Evolutionary conservation across 1,284 basidiomycete genomes (phyloP).

Genomic region (Agaricales sp.): DNA sequence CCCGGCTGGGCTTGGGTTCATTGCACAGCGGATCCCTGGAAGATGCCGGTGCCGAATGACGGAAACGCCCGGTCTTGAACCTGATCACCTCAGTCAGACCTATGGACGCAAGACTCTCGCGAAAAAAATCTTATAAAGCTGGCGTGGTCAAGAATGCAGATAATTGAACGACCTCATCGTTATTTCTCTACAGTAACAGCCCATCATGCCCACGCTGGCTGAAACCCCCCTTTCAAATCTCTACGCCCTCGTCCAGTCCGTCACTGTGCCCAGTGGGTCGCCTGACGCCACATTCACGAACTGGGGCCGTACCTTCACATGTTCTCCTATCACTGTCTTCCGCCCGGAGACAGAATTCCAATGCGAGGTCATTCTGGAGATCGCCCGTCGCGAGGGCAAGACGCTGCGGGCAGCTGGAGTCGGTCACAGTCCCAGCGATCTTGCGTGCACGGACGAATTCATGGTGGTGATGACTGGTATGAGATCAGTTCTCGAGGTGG

Average conservation of each 20-base stretch:
- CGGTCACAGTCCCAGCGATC: conserved; percentile 89
- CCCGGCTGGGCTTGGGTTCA: no score
- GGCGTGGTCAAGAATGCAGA: no score
- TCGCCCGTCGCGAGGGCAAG: conserved; percentile 67
- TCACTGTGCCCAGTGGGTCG: conserved; percentile 36
- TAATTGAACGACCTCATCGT: no score
- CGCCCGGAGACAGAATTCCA: conserved; percentile 67
- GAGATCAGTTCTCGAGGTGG: conserved; percentile 63
- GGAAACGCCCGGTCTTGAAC: no score
- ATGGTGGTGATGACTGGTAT: conserved; percentile 73
- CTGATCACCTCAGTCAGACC: no score
- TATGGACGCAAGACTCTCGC: no score
- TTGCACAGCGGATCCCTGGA: no score
- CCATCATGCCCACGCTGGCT: conserved; percentile 13
- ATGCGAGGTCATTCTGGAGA: conserved; percentile 73
- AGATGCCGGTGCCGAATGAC: no score
- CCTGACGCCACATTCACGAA: conserved; percentile 46
- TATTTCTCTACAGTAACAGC: no score
- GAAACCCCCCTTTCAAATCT: conserved; percentile 31
- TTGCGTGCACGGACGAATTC: conserved; percentile 80
- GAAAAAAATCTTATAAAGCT: no score
- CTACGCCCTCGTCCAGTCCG: conserved; percentile 37
- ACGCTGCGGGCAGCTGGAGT: conserved; percentile 79
- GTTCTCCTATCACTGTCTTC: conserved; percentile 62
- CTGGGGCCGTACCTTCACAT: conserved; percentile 63